These are phyloP conservation scores for Candida chauliodis DNA, from an alignment of 805 yeast genomes.

Conservation along the genomic window DNA sequence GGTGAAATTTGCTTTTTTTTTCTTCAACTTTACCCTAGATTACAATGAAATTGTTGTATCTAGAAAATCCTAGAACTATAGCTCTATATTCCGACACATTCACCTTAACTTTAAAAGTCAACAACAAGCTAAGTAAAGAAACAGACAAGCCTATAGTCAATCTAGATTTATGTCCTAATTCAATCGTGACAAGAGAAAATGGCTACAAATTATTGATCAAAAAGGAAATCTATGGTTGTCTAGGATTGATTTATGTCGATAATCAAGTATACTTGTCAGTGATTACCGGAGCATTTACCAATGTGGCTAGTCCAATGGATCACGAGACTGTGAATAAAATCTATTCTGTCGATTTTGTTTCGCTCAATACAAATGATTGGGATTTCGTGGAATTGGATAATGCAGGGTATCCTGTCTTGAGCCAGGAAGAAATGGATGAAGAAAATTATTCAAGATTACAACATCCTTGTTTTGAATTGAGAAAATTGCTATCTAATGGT, in stretches of 20 bases:
- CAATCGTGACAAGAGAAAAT: conserved; percentile 31
- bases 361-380: conserved; percentile 71
- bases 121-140: conserved; percentile 5
- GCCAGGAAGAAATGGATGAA: conserved; percentile 28
- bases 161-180: conserved; percentile 44
- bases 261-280: conserved; percentile 70
- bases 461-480: conserved; percentile 82
- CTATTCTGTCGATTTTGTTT: conserved; percentile 80
- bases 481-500: conserved; percentile 77
- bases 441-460: conserved; percentile 18
- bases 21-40: not conserved
- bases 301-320: conserved; percentile 79
- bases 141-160: conserved; percentile 33
- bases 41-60: conserved; percentile 28
- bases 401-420: conserved; percentile 59
- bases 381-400: conserved; percentile 70
- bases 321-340: conserved; percentile 79
- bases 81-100: conserved; percentile 29
- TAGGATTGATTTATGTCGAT: conserved; percentile 75
- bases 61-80: conserved; percentile 29
- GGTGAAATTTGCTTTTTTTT: too few species aligned
- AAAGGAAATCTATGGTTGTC: conserved; percentile 56
- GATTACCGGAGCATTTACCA: conserved; percentile 63
- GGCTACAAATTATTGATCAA: conserved; percentile 37
- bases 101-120: conserved; percentile 22